Percentiles rank a stretch among this genome's conserved stretches.
These are phyloP conservation scores for Phoma herbarum DNA, from an alignment of 2,329 filamentous ascomycete genomes.

Conservation along the genomic window DNA sequence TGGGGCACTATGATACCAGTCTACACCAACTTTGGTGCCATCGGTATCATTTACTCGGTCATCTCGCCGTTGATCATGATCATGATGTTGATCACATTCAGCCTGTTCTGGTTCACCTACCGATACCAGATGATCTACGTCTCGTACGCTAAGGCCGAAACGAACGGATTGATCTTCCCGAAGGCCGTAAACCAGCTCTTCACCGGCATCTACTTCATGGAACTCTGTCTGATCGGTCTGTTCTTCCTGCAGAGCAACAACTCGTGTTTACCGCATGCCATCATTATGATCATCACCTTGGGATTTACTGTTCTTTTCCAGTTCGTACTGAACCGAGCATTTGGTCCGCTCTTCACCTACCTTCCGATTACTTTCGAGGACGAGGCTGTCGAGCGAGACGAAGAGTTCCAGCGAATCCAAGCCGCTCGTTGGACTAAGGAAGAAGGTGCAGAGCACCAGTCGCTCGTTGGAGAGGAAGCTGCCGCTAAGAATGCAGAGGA, in stretches of 20 bases:
- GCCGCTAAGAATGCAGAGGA: slow-evolving; percentile 42
- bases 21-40: slow-evolving; percentile 96
- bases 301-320: slow-evolving; percentile 81
- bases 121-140: slow-evolving; percentile 98
- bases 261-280: slow-evolving; percentile 77
- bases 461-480: slow-evolving; percentile 45
- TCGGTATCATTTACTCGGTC: slow-evolving; percentile 84
- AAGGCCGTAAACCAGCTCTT: slow-evolving; percentile 95
- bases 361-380: slow-evolving; percentile 95
- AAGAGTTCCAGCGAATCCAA: slow-evolving; percentile 84
- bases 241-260: slow-evolving; percentile 80
- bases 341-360: slow-evolving; percentile 85
- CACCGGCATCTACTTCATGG: slow-evolving; percentile 93
- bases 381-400: slow-evolving; percentile 88
- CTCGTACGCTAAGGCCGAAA: slow-evolving; percentile 87
- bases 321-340: slow-evolving; percentile 79
- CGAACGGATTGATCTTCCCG: slow-evolving; percentile 90
- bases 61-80: slow-evolving; percentile 89
- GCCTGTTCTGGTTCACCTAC: slow-evolving; percentile 90
- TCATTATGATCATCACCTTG: slow-evolving; percentile 81
- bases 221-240: slow-evolving; percentile 85
- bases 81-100: slow-evolving; percentile 93
- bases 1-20: slow-evolving; percentile 97
- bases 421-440: slow-evolving; percentile 70
- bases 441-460: slow-evolving; percentile 57